Evolutionary conservation across 129 eudicot genomes (phyloP).

Genomic region (Saussurea involucrata): DNA sequence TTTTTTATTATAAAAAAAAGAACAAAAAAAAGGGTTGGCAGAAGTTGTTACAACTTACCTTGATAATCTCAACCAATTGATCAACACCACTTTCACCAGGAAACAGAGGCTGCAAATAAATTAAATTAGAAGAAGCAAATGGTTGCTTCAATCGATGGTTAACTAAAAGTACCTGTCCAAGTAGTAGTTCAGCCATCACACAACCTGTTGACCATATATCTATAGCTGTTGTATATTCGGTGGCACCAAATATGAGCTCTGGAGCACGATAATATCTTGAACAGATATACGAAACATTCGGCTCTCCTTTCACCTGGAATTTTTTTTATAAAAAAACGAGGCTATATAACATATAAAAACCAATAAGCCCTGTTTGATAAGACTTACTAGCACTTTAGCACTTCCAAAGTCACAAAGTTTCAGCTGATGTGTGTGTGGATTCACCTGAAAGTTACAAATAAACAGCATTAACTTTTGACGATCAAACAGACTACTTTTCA

Average conservation of each 20-base stretch:
- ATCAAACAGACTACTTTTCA: background rate
- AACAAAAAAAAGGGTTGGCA: background rate
- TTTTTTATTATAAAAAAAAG: background rate
- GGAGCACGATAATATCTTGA: slow-evolving; percentile 99
- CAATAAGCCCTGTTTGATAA: slow-evolving; percentile 10
- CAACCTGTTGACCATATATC: slow-evolving; percentile 99
- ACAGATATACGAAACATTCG: slow-evolving; percentile 97
- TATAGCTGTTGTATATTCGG: slow-evolving; percentile 96
- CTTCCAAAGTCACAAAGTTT: slow-evolving; percentile 98
- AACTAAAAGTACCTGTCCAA: slow-evolving; percentile 73
- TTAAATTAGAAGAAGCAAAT: slow-evolving; percentile 7
- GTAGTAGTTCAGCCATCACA: slow-evolving; percentile 99
- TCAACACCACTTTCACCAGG: slow-evolving; percentile 99
- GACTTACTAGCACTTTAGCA: slow-evolving; percentile 96
- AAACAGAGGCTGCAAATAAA: slow-evolving; percentile 78
- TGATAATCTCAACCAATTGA: slow-evolving; percentile 97
- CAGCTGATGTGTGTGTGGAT: slow-evolving; percentile 99
- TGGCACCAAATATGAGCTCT: slow-evolving; percentile 98
- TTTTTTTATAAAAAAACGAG: no score
- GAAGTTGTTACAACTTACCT: slow-evolving; percentile 42
- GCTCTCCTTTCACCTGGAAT: slow-evolving; percentile 95
- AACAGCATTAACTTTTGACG: background rate
- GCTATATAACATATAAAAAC: slow-evolving; percentile 5
- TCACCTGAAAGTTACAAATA: slow-evolving; percentile 55
- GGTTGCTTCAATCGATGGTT: background rate